Percentiles rank a stretch among this genome's conserved stretches.
Evolutionary conservation across 1,284 basidiomycete species (phyloP).

Genomic region (Athelia sp.): DNA sequence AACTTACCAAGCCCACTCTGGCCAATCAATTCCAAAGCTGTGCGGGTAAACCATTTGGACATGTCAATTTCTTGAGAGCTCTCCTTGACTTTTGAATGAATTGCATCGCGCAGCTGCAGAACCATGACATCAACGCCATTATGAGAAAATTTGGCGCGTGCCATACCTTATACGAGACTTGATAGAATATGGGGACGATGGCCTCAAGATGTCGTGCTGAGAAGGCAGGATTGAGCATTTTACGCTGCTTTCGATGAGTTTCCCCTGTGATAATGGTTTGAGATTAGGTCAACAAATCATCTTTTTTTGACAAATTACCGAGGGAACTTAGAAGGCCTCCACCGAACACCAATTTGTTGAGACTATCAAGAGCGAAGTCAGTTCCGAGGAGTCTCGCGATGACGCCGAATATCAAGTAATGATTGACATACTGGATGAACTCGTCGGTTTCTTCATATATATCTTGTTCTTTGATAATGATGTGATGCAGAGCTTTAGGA

Average conservation of each 20-base stretch:
- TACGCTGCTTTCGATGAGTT: slow-evolving; percentile 37
- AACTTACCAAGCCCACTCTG: slow-evolving; percentile 9
- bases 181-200: slow-evolving; percentile 35
- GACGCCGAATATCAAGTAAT: no score
- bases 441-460: slow-evolving; percentile 27
- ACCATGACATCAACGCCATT: background rate
- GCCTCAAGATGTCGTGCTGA: slow-evolving; percentile 37
- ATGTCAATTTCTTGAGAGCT: slow-evolving; percentile 31
- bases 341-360: slow-evolving; percentile 28
- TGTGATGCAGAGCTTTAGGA: slow-evolving; percentile 31
- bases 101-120: slow-evolving; percentile 20
- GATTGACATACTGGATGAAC: slow-evolving; percentile 32
- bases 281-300: background rate
- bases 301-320: slow-evolving; percentile 19
- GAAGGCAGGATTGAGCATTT: slow-evolving; percentile 45
- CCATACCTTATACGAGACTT: slow-evolving; percentile 22
- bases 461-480: slow-evolving; percentile 33
- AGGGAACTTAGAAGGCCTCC: slow-evolving; percentile 29
- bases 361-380: slow-evolving; percentile 16
- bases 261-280: slow-evolving; percentile 26
- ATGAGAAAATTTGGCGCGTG: no score
- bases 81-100: slow-evolving; percentile 6
- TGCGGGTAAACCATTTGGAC: slow-evolving; percentile 32
- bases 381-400: no score
- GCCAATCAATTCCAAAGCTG: slow-evolving; percentile 29